Evolutionary conservation across 768 basidiomycete genomes (phyloP).

Genomic region (Macrolepiota albuminosa): DNA sequence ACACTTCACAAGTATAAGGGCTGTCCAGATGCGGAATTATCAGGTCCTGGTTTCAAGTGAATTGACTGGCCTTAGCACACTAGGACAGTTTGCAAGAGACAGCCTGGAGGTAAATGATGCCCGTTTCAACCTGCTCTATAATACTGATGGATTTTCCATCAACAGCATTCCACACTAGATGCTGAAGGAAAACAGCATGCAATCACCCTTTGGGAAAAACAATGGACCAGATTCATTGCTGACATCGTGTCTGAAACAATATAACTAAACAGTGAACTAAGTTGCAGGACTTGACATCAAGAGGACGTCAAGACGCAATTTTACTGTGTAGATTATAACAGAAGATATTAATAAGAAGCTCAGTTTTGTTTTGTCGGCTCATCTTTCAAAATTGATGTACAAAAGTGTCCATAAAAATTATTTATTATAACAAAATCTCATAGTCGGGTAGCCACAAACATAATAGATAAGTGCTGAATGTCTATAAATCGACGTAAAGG

Average conservation of each 20-base stretch:
- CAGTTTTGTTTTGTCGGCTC: too few relatives aligned
- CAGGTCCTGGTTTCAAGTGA: conserved; percentile 69
- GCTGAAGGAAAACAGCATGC: conserved; percentile 40
- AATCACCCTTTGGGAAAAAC: conserved; percentile 18
- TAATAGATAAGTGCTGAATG: too few relatives aligned
- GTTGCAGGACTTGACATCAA: not conserved
- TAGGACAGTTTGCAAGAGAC: conserved; percentile 60
- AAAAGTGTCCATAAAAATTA: too few relatives aligned
- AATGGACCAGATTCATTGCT: conserved; percentile 15
- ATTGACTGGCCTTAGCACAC: conserved; percentile 55
- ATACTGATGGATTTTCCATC: not conserved
- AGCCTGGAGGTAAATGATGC: conserved; percentile 49
- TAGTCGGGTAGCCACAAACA: too few relatives aligned
- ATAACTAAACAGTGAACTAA: not conserved
- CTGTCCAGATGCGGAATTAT: not conserved
- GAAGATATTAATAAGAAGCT: too few relatives aligned
- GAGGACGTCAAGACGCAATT: not conserved
- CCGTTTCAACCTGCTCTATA: not conserved
- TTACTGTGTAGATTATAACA: not conserved
- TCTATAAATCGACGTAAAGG: too few relatives aligned
- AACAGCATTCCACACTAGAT: conserved; percentile 50
- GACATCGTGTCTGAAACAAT: conserved; percentile 1
- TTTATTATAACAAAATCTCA: too few relatives aligned
- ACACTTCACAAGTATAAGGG: not conserved
- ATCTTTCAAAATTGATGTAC: too few relatives aligned